Evolutionary conservation across 1,284 basidiomycete genomes (phyloP).

Genomic region (Leccinum solheimii): DNA sequence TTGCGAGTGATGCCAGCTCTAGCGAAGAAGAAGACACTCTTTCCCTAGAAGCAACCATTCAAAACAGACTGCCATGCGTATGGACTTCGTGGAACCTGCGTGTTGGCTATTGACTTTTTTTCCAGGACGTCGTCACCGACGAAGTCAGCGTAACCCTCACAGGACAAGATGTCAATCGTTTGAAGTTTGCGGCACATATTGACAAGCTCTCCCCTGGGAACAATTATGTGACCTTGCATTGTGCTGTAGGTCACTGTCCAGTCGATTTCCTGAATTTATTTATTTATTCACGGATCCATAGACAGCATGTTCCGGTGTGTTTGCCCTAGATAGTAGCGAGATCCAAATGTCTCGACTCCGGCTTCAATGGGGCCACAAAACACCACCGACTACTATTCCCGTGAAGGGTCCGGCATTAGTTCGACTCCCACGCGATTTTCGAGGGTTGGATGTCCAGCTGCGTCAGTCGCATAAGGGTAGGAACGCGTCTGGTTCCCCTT

Average conservation of each 20-base stretch:
- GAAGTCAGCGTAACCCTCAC: constrained; percentile 51
- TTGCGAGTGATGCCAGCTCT: constrained; percentile 47
- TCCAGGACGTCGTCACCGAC: constrained; percentile 50
- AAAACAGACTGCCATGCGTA: constrained; percentile 75
- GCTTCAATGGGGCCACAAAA: constrained; percentile 57
- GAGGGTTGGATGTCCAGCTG: constrained; percentile 59
- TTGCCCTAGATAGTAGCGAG: constrained; percentile 60
- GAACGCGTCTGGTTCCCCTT: constrained; percentile 22
- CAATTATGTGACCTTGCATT: constrained; percentile 59
- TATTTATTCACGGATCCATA: constrained; percentile 30
- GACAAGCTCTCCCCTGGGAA: constrained; percentile 52
- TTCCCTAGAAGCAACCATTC: constrained; percentile 54
- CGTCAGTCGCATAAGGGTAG: constrained; percentile 62
- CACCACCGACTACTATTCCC: constrained; percentile 22
- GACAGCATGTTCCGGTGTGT: constrained; percentile 66
- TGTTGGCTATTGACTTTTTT: constrained; percentile 13
- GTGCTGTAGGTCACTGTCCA: constrained; percentile 54
- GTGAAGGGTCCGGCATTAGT: constrained; percentile 45
- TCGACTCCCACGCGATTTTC: constrained; percentile 57
- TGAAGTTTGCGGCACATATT: constrained; percentile 46
- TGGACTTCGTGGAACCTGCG: constrained; percentile 9
- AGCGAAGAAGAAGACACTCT: constrained; percentile 65
- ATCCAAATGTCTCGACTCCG: constrained; percentile 56
- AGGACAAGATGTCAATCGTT: constrained; percentile 58
- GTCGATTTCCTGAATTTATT: neutral